phyloP scores from a whole-genome alignment of 805 yeast genomes.

The Saccharomycopsis lassenensis region DNA sequence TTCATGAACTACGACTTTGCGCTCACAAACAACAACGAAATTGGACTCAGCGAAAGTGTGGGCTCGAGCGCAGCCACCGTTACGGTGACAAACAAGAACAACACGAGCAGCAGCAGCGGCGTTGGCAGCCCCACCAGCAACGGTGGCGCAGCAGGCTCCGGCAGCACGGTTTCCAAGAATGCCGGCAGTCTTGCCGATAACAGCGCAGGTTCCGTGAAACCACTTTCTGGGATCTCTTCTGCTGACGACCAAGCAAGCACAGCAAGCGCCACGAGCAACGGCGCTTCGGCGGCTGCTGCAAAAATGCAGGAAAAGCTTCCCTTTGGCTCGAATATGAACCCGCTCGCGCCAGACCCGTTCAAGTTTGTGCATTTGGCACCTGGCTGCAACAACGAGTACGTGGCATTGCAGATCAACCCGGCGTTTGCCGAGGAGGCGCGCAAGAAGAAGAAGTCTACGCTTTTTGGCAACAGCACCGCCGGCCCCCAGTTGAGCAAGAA shows the following conservation, averaged over 20 bases:
- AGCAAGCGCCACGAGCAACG: background rate
- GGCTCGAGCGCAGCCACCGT: background rate
- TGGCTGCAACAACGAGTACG: constrained; percentile 30
- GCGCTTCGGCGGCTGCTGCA: constrained; percentile 22
- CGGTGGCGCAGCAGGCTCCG: background rate
- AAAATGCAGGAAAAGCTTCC: constrained; percentile 27
- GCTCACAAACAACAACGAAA: constrained; percentile 2
- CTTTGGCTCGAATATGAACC: constrained; percentile 44
- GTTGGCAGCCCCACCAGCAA: background rate
- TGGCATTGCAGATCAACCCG: constrained; percentile 2
- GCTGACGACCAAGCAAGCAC: background rate
- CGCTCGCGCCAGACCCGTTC: constrained; percentile 42
- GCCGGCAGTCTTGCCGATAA: background rate
- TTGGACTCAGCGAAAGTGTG: background rate
- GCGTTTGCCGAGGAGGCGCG: background rate
- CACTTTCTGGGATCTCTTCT: background rate
- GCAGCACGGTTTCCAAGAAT: background rate
- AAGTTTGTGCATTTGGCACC: constrained; percentile 42
- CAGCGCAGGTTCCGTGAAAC: background rate
- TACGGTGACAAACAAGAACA: background rate
- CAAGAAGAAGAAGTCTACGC: background rate
- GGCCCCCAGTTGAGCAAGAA: background rate
- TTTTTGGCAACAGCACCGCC: background rate
- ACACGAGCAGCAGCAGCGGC: background rate
- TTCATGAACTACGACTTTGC: constrained; percentile 16